These are phyloP conservation scores for Salix udensis DNA, from an alignment of 345 rosid species.

Conservation along the genomic window DNA sequence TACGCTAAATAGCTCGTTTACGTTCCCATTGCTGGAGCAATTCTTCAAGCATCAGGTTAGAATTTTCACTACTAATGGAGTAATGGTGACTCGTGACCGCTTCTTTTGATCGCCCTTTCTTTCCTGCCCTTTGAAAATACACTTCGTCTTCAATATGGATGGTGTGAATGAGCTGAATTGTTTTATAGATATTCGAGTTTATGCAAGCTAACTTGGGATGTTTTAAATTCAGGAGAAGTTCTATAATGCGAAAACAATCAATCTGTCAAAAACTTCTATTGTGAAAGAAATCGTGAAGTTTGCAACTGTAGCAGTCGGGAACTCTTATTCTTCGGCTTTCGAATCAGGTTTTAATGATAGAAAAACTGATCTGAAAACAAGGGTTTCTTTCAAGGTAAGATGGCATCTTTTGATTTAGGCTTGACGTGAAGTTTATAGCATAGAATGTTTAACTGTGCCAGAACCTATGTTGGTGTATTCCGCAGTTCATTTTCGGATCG, in stretches of 20 bases:
- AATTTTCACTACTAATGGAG: background rate
- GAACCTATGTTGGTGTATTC: background rate
- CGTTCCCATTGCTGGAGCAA: slow-evolving; percentile 58
- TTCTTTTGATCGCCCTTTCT: background rate
- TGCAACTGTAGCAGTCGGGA: slow-evolving; percentile 49
- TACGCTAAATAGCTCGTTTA: slow-evolving; percentile 43
- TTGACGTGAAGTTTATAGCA: background rate
- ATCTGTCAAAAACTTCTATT: slow-evolving; percentile 51
- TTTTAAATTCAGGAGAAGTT: slow-evolving; percentile 50
- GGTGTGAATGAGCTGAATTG: background rate
- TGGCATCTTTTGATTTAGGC: background rate
- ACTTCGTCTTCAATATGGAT: background rate
- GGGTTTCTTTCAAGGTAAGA: slow-evolving; percentile 79
- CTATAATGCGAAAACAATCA: slow-evolving; percentile 54
- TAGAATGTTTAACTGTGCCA: background rate
- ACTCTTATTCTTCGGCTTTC: slow-evolving; percentile 42
- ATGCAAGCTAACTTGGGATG: background rate
- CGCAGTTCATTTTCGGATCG: too few relatives aligned
- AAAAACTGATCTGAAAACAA: slow-evolving; percentile 58
- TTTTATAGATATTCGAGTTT: background rate
- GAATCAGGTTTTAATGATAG: slow-evolving; percentile 53
- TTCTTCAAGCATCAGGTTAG: slow-evolving; percentile 76
- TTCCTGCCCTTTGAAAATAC: background rate
- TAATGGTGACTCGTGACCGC: too few relatives aligned
- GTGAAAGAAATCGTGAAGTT: slow-evolving; percentile 53